Evolutionary conservation across 2,329 filamentous ascomycete species (phyloP).

Genomic region (Tympanopsis confertula): DNA sequence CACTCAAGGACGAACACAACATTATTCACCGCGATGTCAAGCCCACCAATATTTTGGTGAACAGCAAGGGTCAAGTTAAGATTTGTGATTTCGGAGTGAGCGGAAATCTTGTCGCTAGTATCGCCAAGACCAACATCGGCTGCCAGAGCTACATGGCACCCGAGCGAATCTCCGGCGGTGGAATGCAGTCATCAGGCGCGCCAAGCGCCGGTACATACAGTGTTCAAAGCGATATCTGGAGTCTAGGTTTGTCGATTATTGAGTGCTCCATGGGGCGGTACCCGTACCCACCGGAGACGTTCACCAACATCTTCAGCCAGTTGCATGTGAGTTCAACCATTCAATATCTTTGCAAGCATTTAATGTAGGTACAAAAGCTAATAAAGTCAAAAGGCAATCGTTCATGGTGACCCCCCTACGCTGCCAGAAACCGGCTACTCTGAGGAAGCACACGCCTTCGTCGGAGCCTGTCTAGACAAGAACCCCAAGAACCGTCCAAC

Average conservation of each 20-base stretch:
- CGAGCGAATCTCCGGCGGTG: constrained; percentile 82
- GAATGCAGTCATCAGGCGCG: constrained; percentile 59
- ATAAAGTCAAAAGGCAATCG: constrained; percentile 62
- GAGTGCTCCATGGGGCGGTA: constrained; percentile 92
- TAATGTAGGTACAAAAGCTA: not conserved
- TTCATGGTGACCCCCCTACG: constrained; percentile 88
- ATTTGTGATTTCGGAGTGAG: constrained; percentile 98
- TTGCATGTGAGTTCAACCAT: constrained; percentile 59
- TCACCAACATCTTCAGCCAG: constrained; percentile 96
- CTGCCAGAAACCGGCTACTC: constrained; percentile 73
- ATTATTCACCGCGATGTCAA: constrained; percentile 99
- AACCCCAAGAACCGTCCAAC: constrained; percentile 85
- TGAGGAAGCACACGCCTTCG: constrained; percentile 71
- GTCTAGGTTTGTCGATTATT: constrained; percentile 82
- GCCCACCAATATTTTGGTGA: constrained; percentile 94
- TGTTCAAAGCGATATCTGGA: constrained; percentile 98
- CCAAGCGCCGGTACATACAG: constrained; percentile 78
- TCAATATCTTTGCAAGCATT: constrained; percentile 3
- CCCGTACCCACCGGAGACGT: constrained; percentile 92
- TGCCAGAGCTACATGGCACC: constrained; percentile 99
- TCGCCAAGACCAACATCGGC: constrained; percentile 96
- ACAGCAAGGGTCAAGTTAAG: constrained; percentile 82
- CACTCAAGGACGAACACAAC: constrained; percentile 93
- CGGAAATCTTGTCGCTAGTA: constrained; percentile 91
- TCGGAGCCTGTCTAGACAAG: constrained; percentile 82